These are phyloP conservation scores for Butyriboletus loyo DNA, from an alignment of 768 basidiomycete species.

Conservation along the genomic window DNA sequence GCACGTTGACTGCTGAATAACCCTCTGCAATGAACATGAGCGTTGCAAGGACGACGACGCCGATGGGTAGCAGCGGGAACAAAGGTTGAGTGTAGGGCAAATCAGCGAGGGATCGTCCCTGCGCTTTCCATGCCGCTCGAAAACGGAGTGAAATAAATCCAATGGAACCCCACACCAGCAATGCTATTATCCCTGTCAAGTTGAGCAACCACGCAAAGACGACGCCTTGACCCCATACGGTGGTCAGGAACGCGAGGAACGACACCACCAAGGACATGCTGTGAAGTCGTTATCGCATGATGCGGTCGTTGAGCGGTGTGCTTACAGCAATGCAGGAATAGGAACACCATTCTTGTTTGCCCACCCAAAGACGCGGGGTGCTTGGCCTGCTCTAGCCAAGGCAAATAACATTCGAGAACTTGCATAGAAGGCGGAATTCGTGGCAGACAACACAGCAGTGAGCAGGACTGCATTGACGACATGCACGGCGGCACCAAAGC, in stretches of 20 bases:
- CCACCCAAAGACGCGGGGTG: slow-evolving; percentile 62
- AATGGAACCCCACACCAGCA: slow-evolving; percentile 66
- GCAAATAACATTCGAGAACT: slow-evolving; percentile 59
- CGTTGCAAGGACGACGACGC: slow-evolving; percentile 46
- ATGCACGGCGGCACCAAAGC: slow-evolving; percentile 59
- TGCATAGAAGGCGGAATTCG: slow-evolving; percentile 64
- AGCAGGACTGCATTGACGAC: slow-evolving; percentile 66
- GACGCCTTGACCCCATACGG: slow-evolving; percentile 54
- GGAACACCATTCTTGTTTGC: slow-evolving; percentile 66
- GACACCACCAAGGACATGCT: slow-evolving; percentile 49
- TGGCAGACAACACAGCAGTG: slow-evolving; percentile 63
- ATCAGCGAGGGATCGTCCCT: slow-evolving; percentile 49
- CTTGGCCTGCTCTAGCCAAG: slow-evolving; percentile 63
- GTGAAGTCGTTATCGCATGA: neutral
- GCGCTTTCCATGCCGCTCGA: slow-evolving; percentile 55
- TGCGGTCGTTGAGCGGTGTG: slow-evolving; percentile 9
- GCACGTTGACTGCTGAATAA: slow-evolving; percentile 44
- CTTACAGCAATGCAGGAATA: slow-evolving; percentile 49
- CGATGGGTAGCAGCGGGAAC: slow-evolving; percentile 50
- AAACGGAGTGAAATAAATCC: slow-evolving; percentile 57
- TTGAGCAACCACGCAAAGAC: slow-evolving; percentile 61
- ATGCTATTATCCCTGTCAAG: slow-evolving; percentile 61
- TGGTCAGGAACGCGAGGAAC: slow-evolving; percentile 52
- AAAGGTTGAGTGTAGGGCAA: slow-evolving; percentile 58
- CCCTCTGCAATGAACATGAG: slow-evolving; percentile 57